Evolutionary conservation across 495 filamentous ascomycete species (phyloP).

Genomic region (Copromyces sp.): DNA sequence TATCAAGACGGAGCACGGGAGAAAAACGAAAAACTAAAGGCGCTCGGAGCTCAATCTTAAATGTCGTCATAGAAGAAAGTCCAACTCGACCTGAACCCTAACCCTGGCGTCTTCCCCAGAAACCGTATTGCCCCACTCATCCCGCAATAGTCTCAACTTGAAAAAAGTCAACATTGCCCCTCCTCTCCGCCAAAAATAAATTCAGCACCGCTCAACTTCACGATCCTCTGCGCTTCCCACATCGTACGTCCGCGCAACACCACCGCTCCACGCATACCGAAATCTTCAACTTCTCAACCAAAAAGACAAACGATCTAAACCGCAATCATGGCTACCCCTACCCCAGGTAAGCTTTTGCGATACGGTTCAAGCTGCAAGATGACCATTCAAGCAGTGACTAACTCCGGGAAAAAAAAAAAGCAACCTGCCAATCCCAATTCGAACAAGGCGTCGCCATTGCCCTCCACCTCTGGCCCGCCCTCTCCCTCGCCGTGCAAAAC

Average conservation of each 20-base stretch:
- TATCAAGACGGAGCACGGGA: neutral
- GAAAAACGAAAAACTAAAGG: neutral
- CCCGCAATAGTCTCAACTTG: neutral
- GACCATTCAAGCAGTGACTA: slow-evolving; percentile 1
- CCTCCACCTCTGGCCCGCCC: slow-evolving; percentile 73
- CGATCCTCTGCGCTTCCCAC: neutral
- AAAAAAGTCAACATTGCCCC: neutral
- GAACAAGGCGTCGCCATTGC: slow-evolving; percentile 73
- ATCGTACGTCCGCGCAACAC: neutral
- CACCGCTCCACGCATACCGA: neutral
- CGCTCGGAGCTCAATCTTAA: neutral
- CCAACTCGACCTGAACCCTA: neutral
- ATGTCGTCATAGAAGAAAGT: neutral
- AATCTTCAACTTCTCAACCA: neutral
- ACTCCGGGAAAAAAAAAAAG: slow-evolving; percentile 27
- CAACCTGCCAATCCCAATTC: slow-evolving; percentile 61
- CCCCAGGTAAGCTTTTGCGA: slow-evolving; percentile 7
- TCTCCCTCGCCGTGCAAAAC: slow-evolving; percentile 77
- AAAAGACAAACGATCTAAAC: neutral
- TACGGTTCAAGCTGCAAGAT: neutral
- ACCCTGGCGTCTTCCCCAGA: neutral
- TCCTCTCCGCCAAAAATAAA: neutral
- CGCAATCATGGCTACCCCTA: slow-evolving; percentile 6
- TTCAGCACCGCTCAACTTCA: neutral
- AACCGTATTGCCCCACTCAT: neutral